A percentile compares a stretch with the other conserved stretches of the same genome.
Evolutionary conservation across 306 rosid genomes (phyloP).

Genomic region (Inga laurina): DNA sequence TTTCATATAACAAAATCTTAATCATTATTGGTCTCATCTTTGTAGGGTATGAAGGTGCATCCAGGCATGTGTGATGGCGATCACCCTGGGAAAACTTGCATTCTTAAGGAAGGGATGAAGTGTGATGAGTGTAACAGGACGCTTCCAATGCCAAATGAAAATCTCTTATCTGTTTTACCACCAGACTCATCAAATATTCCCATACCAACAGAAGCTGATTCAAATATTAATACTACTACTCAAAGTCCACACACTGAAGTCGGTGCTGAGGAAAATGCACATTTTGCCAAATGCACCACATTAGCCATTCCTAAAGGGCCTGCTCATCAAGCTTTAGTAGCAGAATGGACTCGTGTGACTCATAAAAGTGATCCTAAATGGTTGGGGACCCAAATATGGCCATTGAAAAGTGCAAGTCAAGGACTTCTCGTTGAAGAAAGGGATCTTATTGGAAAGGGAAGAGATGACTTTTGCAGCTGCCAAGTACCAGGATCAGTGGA

Average conservation of each 20-base stretch:
- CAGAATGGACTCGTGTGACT: conserved; percentile 55
- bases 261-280: not conserved
- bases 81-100: conserved; percentile 44
- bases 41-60: conserved; percentile 69
- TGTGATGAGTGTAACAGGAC: conserved; percentile 22
- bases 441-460: conserved; percentile 81
- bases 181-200: conserved; percentile 38
- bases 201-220: not conserved
- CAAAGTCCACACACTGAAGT: conserved; percentile 31
- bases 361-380: conserved; percentile 73
- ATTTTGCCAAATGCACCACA: conserved; percentile 6
- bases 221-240: not conserved
- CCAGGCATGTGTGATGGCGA: conserved; percentile 71
- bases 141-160: conserved; percentile 8
- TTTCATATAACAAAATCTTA: conserved; percentile 31
- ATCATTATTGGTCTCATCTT: conserved; percentile 19
- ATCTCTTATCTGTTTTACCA: not conserved
- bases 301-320: conserved; percentile 41
- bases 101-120: conserved; percentile 61
- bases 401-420: conserved; percentile 35
- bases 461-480: conserved; percentile 75
- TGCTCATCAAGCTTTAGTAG: conserved; percentile 56
- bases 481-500: conserved; percentile 51
- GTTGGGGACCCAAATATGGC: conserved; percentile 74
- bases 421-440: conserved; percentile 48